Percentiles rank a stretch among this genome's conserved stretches.
Conservation (phyloP, 2,329 filamentous ascomycete genomes). For the Colletotrichum tabaci region DNA sequence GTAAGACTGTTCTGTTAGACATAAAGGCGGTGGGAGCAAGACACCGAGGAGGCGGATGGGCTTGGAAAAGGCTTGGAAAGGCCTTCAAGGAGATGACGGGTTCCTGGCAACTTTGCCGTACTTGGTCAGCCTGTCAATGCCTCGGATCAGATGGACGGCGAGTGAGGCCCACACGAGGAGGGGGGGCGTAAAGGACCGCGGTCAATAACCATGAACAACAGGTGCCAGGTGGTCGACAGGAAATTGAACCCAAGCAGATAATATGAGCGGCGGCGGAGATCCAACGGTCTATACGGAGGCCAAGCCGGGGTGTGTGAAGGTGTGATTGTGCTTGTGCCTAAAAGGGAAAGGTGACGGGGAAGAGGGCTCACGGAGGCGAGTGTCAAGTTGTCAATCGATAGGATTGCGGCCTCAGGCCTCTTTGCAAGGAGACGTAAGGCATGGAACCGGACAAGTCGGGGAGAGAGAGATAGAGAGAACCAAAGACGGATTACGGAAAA, state of each 20-base stretch:
- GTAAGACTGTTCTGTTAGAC: neutral
- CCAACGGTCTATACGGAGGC: constrained; percentile 28
- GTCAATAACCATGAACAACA: constrained; percentile 28
- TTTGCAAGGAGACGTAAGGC: neutral
- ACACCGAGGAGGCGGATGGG: constrained; percentile 18
- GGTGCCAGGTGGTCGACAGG: constrained; percentile 15
- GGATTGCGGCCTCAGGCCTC: neutral
- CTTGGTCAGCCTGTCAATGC: constrained; percentile 20
- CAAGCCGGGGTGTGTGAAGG: constrained; percentile 21
- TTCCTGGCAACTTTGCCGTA: constrained; percentile 30
- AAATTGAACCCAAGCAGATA: constrained; percentile 40
- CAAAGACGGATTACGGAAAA: neutral
- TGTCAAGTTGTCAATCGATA: no score
- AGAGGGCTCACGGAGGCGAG: neutral
- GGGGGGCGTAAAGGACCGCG: neutral
- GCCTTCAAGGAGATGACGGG: constrained; percentile 28
- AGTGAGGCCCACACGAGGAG: constrained; percentile 18
- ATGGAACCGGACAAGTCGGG: no score
- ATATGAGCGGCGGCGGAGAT: constrained; percentile 29
- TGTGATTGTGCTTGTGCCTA: neutral
- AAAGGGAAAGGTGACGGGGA: constrained; percentile 1
- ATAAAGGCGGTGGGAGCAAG: constrained; percentile 7
- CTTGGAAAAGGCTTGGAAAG: constrained; percentile 2
- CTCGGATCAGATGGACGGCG: constrained; percentile 29
- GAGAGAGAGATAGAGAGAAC: no score